These are phyloP conservation scores for Bertia moriformis DNA, from an alignment of 2,329 filamentous ascomycete species.

Conservation along the genomic window DNA sequence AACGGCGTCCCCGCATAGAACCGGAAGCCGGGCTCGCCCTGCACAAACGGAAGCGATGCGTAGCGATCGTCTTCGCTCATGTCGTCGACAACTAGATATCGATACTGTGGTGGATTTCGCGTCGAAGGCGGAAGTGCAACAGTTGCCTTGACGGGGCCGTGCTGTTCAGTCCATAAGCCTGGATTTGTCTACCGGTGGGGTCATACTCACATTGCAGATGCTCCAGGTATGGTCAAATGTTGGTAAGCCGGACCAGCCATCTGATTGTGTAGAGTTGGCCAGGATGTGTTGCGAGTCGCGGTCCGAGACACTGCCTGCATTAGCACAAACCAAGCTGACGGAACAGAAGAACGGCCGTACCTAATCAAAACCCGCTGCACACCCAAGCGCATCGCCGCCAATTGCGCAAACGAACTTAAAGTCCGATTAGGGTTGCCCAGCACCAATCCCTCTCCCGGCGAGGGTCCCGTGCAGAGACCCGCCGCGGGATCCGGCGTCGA, in stretches of 20 bases:
- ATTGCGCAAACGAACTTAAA: neutral
- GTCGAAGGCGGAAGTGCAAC: neutral
- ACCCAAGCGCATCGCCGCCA: neutral
- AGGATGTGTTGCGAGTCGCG: neutral
- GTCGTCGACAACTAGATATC: neutral
- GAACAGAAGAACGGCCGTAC: neutral
- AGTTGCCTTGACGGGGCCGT: too few relatives aligned
- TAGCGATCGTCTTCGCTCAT: neutral
- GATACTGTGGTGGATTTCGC: neutral
- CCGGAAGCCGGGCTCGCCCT: neutral
- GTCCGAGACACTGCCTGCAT: neutral
- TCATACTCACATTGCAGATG: neutral
- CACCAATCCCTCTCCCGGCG: neutral
- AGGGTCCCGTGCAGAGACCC: neutral
- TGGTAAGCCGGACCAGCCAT: too few relatives aligned
- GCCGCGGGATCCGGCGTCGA: neutral
- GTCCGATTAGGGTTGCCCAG: neutral
- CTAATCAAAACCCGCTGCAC: neutral
- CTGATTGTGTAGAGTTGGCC: neutral
- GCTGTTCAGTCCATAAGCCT: neutral
- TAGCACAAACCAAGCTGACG: too few relatives aligned
- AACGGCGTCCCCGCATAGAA: neutral
- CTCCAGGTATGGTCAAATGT: too few relatives aligned
- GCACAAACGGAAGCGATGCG: neutral
- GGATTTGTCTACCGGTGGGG: neutral